Percentiles rank a stretch among this genome's conserved stretches.
These are phyloP conservation scores for Heterobasidion parviporum DNA, from an alignment of 1,284 basidiomycete genomes.

Conservation along the genomic window DNA sequence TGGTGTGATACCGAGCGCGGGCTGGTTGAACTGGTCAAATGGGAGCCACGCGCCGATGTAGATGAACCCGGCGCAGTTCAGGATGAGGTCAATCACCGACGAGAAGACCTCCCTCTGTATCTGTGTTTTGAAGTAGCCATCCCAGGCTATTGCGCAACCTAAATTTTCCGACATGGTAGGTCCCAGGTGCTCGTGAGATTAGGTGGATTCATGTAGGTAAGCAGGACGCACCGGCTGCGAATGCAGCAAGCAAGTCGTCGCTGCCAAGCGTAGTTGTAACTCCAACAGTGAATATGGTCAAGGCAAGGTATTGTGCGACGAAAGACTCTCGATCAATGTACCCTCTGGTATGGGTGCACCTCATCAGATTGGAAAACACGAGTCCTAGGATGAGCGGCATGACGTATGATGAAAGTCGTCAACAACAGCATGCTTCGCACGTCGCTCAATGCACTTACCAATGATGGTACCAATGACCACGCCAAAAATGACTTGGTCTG, in stretches of 20 bases:
- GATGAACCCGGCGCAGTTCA: constrained; percentile 84
- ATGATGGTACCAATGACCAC: not conserved
- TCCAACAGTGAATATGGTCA: constrained; percentile 75
- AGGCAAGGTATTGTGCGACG: constrained; percentile 82
- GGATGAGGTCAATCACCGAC: constrained; percentile 78
- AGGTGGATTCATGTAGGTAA: no score
- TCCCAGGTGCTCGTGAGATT: not conserved
- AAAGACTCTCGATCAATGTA: constrained; percentile 89
- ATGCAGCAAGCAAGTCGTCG: constrained; percentile 86
- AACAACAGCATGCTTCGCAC: no score
- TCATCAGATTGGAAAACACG: constrained; percentile 74
- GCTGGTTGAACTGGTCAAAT: constrained; percentile 59
- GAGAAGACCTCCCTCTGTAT: constrained; percentile 84
- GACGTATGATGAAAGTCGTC: no score
- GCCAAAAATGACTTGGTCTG: constrained; percentile 2
- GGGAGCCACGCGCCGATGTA: constrained; percentile 90
- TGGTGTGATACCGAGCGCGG: constrained; percentile 57
- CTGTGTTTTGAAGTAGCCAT: constrained; percentile 82
- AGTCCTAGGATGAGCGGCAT: not conserved
- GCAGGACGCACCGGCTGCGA: constrained; percentile 67
- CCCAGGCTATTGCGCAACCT: constrained; percentile 90
- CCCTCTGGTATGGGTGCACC: constrained; percentile 65
- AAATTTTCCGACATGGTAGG: constrained; percentile 41
- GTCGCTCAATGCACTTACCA: not conserved
- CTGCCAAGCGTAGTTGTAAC: constrained; percentile 69